Evolutionary conservation across 345 rosid genomes (phyloP).

Genomic region (Boechera stricta): DNA sequence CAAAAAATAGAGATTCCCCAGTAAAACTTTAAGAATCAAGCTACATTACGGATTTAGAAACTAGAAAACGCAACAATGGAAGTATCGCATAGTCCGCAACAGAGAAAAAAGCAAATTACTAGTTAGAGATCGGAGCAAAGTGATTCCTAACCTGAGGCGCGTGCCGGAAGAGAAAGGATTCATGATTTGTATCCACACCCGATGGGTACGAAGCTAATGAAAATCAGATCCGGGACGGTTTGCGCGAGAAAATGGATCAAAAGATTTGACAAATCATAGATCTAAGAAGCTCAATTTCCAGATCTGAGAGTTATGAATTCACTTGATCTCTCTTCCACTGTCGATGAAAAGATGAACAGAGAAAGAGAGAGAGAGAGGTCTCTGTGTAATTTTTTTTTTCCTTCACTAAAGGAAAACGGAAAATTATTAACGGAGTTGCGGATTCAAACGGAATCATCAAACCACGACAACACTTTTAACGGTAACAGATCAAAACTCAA

Average conservation of each 20-base stretch:
- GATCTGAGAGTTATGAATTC: constrained; percentile 33
- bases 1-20: background rate
- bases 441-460: constrained; percentile 16
- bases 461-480: background rate
- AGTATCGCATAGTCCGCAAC: background rate
- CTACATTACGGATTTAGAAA: constrained; percentile 35
- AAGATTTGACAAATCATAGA: constrained; percentile 12
- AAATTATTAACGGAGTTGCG: constrained; percentile 25
- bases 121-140: constrained; percentile 25
- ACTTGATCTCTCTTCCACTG: constrained; percentile 31
- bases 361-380: background rate
- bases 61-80: background rate
- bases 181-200: constrained; percentile 69
- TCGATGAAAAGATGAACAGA: constrained; percentile 34
- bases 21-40: constrained; percentile 9
- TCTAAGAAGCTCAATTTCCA: constrained; percentile 27
- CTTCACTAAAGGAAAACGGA: constrained; percentile 25
- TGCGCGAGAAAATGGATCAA: constrained; percentile 12
- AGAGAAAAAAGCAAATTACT: background rate
- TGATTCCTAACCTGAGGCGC: constrained; percentile 75
- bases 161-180: constrained; percentile 96
- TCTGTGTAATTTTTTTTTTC: background rate
- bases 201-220: constrained; percentile 4
- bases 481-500: background rate
- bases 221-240: constrained; percentile 32